Evolutionary conservation across 1,139 yeast species (phyloP).

Genomic region (Suhomyces atakaporum): DNA sequence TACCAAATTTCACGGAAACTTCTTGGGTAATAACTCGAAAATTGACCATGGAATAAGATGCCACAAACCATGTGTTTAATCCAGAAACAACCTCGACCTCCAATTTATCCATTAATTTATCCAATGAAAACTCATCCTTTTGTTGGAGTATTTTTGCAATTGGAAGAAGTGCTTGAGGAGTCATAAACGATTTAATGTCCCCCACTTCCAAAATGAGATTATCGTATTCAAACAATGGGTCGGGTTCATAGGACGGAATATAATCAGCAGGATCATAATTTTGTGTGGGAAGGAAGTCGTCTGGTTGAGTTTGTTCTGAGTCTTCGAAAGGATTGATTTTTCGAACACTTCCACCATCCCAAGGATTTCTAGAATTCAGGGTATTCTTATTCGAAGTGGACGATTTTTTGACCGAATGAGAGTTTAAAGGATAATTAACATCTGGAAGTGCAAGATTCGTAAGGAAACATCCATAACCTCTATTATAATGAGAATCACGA

Average conservation of each 20-base stretch:
- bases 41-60: constrained; percentile 43
- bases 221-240: constrained; percentile 53
- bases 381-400: background rate
- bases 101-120: constrained; percentile 59
- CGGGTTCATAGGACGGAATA: constrained; percentile 43
- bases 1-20: constrained; percentile 49
- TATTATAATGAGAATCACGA: constrained; percentile 47
- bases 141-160: constrained; percentile 35
- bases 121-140: constrained; percentile 40
- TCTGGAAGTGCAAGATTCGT: constrained; percentile 69
- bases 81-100: constrained; percentile 60
- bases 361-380: background rate
- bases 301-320: background rate
- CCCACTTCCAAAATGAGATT: constrained; percentile 57
- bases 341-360: background rate
- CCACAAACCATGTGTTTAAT: constrained; percentile 38
- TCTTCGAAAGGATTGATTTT: background rate
- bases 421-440: constrained; percentile 58
- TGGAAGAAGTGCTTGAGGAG: constrained; percentile 37
- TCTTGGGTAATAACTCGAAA: constrained; percentile 54
- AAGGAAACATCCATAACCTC: constrained; percentile 52
- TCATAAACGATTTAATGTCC: constrained; percentile 35
- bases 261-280: constrained; percentile 45
- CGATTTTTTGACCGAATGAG: constrained; percentile 1
- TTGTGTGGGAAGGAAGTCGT: constrained; percentile 1